Evolutionary conservation across 139 green algal species (phyloP).

Genomic region (Closterium sp.): DNA sequence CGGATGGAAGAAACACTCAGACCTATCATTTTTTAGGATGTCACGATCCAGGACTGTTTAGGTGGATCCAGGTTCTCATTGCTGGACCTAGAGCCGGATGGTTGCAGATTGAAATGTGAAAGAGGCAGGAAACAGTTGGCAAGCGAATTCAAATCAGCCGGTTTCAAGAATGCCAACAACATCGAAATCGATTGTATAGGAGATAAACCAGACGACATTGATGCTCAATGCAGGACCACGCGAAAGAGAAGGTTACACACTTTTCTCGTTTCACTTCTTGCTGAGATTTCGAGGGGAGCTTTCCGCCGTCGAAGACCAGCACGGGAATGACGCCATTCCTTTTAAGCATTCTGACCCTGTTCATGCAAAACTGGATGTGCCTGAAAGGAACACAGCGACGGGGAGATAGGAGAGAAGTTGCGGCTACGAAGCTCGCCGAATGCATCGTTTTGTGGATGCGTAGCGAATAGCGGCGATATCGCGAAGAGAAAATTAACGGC

Average conservation of each 20-base stretch:
- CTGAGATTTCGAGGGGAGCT: conserved; percentile 81
- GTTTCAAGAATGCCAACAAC: too few species aligned
- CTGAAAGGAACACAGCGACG: conserved; percentile 9
- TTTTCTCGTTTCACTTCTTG: conserved; percentile 76
- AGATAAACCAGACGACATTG: too few species aligned
- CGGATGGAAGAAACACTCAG: background rate
- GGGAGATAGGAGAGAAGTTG: background rate
- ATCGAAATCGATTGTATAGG: too few species aligned
- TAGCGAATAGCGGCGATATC: background rate
- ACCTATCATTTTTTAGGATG: background rate
- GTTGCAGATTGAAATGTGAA: too few species aligned
- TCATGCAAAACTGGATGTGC: conserved; percentile 86
- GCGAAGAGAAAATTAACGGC: background rate
- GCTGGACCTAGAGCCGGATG: too few species aligned
- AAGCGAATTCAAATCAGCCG: too few species aligned
- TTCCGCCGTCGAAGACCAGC: conserved; percentile 91
- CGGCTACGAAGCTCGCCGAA: background rate
- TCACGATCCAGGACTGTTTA: too few species aligned
- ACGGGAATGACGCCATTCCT: conserved; percentile 73
- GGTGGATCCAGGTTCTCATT: too few species aligned
- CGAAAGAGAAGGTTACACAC: conserved; percentile 45
- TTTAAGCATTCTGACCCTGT: conserved; percentile 72
- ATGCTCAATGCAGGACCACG: background rate
- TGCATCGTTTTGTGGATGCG: background rate
- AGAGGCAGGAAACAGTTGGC: too few species aligned